phyloP scores from a whole-genome alignment of 2,329 filamentous ascomycete genomes.

The Paraconiothyrium sp. region DNA sequence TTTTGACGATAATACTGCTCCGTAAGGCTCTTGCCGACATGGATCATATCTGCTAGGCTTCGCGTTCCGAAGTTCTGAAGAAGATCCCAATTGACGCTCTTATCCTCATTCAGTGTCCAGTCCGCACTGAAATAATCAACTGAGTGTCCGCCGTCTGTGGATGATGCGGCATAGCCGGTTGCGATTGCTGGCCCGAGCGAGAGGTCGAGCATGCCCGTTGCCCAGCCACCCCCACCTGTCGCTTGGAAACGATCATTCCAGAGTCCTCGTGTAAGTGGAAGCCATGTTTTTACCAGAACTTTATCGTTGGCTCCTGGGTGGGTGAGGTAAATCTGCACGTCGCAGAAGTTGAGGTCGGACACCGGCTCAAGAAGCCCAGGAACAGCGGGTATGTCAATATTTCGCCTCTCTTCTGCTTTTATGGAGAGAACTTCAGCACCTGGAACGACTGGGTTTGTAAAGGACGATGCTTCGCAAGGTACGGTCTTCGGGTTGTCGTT shows the following conservation, averaged over 20 bases:
- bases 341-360: constrained; percentile 26
- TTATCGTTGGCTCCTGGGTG: constrained; percentile 30
- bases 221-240: constrained; percentile 36
- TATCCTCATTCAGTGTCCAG: constrained; percentile 14
- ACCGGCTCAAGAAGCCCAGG: constrained; percentile 23
- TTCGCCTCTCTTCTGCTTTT: constrained; percentile 23
- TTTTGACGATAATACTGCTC: constrained; percentile 40
- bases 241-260: constrained; percentile 40
- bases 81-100: constrained; percentile 21
- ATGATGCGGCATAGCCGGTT: constrained; percentile 34
- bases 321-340: constrained; percentile 29
- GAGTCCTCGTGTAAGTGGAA: constrained; percentile 17
- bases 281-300: constrained; percentile 26
- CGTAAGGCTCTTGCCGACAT: constrained; percentile 35
- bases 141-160: constrained; percentile 35
- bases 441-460: constrained; percentile 17
- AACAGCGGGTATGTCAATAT: constrained; percentile 19
- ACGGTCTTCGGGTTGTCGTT: background rate
- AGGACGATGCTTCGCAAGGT: constrained; percentile 8
- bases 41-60: constrained; percentile 37
- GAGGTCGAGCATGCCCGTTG: constrained; percentile 28
- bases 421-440: constrained; percentile 26
- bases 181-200: constrained; percentile 23
- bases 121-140: constrained; percentile 4
- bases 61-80: constrained; percentile 44